Evolutionary conservation across 768 basidiomycete species (phyloP).

Genomic region (Collybia sp.): DNA sequence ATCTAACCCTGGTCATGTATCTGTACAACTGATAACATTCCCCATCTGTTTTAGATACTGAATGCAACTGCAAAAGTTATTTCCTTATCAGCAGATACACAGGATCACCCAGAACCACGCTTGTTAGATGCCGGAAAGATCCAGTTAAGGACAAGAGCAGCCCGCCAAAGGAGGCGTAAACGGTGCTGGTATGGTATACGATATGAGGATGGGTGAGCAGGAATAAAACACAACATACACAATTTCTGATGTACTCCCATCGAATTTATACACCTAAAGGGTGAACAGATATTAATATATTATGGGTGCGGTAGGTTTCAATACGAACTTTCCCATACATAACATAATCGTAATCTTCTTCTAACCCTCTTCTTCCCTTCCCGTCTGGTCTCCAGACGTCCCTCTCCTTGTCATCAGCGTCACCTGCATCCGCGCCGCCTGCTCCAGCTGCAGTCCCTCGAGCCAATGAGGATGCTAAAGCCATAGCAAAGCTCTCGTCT

Average conservation of each 20-base stretch:
- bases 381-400: slow-evolving; percentile 85
- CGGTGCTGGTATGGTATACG: slow-evolving; percentile 45
- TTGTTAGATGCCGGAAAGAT: slow-evolving; percentile 86
- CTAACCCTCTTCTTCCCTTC: slow-evolving; percentile 75
- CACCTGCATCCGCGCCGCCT: slow-evolving; percentile 46
- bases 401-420: slow-evolving; percentile 65
- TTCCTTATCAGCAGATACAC: slow-evolving; percentile 86
- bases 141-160: slow-evolving; percentile 92
- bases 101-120: slow-evolving; percentile 89
- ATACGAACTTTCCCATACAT: slow-evolving; percentile 92
- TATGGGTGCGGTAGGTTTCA: neutral
- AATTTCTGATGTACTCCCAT: slow-evolving; percentile 75
- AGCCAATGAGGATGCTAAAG: slow-evolving; percentile 77
- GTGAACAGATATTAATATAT: neutral
- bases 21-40: slow-evolving; percentile 9
- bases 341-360: slow-evolving; percentile 97
- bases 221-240: slow-evolving; percentile 53
- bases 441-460: slow-evolving; percentile 40
- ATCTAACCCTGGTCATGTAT: slow-evolving; percentile 5
- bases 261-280: slow-evolving; percentile 90
- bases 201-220: slow-evolving; percentile 24
- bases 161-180: slow-evolving; percentile 95
- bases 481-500: slow-evolving; percentile 76
- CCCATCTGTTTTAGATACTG: slow-evolving; percentile 7
- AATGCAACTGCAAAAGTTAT: slow-evolving; percentile 35